Conservation (phyloP, 2,329 filamentous ascomycete species). For the Xylariaceae sp. region DNA sequence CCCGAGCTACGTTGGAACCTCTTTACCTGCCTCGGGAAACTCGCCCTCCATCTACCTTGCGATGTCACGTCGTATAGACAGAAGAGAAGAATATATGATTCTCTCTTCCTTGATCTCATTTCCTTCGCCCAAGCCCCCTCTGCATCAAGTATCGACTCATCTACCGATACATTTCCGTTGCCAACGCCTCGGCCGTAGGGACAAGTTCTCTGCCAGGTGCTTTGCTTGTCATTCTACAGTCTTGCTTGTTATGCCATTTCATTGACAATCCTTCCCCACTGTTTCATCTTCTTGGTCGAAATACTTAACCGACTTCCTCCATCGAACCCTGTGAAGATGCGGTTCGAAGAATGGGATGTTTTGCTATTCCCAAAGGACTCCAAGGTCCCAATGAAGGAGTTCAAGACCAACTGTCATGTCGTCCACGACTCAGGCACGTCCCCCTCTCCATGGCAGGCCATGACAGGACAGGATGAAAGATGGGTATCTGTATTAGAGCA, state of each 20-base stretch:
- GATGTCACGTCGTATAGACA: too few species aligned
- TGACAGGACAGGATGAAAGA: constrained; percentile 16
- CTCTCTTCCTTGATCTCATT: background rate
- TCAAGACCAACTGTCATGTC: constrained; percentile 78
- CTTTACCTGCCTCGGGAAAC: background rate
- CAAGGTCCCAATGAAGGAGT: constrained; percentile 79
- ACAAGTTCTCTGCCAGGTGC: constrained; percentile 24
- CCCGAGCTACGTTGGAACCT: background rate
- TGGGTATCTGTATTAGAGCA: too few species aligned
- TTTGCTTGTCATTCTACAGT: constrained; percentile 29
- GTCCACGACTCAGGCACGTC: constrained; percentile 57
- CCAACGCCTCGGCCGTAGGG: constrained; percentile 29
- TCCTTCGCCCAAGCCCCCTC: background rate
- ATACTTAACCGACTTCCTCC: constrained; percentile 29
- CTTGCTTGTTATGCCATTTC: constrained; percentile 37
- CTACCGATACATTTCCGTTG: constrained; percentile 26
- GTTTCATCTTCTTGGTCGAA: constrained; percentile 30
- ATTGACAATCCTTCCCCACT: constrained; percentile 28
- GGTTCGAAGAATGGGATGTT: constrained; percentile 86
- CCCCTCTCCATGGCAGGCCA: background rate
- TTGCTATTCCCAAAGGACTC: constrained; percentile 75
- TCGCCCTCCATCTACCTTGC: too few species aligned
- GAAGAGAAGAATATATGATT: background rate
- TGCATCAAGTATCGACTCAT: constrained; percentile 31
- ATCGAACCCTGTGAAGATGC: constrained; percentile 62